phyloP scores from a whole-genome alignment of 257 asterid species.

The Cynanchum wilfordii region DNA sequence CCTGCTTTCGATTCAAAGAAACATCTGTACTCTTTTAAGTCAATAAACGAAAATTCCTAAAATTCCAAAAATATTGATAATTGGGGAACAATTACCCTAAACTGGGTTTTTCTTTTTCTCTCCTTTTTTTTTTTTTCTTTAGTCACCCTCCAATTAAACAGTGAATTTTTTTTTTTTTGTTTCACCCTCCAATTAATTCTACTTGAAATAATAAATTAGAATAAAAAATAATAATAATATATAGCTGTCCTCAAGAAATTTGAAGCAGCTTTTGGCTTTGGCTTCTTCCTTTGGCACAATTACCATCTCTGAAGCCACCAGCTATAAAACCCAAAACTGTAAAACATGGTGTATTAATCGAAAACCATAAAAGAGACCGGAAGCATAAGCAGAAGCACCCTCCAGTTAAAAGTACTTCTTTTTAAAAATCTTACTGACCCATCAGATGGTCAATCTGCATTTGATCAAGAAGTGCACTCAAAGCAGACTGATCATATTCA shows the following conservation, averaged over 20 bases:
- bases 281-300: conserved; percentile 21
- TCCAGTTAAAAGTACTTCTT: no score
- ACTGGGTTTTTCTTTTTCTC: conserved; percentile 18
- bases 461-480: conserved; percentile 61
- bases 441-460: conserved; percentile 71
- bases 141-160: conserved; percentile 15
- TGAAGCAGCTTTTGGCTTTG: conserved; percentile 22
- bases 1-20: conserved; percentile 11
- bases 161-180: conserved; percentile 12
- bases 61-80: conserved; percentile 36
- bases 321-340: conserved; percentile 26
- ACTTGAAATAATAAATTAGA: conserved; percentile 39
- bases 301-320: conserved; percentile 34
- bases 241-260: conserved; percentile 23
- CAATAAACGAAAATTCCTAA: conserved; percentile 19
- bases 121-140: conserved; percentile 1
- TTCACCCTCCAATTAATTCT: conserved; percentile 36
- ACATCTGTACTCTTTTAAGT: conserved; percentile 8
- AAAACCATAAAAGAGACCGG: conserved; percentile 18
- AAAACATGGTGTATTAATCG: conserved; percentile 24
- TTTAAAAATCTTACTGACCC: conserved; percentile 47
- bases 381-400: conserved; percentile 28
- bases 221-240: conserved; percentile 12
- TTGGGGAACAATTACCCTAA: conserved; percentile 27
- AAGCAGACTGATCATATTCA: conserved; percentile 50